Conservation (phyloP, 2,329 filamentous ascomycete genomes). For the Microcyclosporella mali region DNA sequence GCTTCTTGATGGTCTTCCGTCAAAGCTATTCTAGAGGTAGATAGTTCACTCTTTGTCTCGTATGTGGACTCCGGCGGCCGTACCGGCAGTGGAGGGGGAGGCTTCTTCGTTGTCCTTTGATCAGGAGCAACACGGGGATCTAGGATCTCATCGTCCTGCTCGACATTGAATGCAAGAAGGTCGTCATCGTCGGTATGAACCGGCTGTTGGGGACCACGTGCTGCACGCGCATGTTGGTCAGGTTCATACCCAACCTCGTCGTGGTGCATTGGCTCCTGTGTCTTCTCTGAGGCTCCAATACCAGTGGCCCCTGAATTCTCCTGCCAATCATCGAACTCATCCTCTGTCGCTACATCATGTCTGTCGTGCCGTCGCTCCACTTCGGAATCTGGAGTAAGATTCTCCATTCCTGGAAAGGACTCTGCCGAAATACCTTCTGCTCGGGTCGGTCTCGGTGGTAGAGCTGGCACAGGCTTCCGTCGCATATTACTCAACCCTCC, state of each 20-base stretch:
- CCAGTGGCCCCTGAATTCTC: constrained; percentile 9
- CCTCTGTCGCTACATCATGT: not conserved
- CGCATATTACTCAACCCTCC: constrained; percentile 9
- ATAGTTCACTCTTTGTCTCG: not conserved
- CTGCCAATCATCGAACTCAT: constrained; percentile 19
- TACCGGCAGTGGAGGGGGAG: constrained; percentile 11
- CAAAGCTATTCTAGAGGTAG: too few species aligned
- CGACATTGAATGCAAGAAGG: not conserved
- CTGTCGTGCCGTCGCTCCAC: not conserved
- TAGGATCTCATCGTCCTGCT: not conserved
- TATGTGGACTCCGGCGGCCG: not conserved
- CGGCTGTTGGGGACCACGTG: not conserved
- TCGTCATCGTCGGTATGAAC: not conserved
- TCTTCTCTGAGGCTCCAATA: not conserved
- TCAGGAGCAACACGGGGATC: not conserved
- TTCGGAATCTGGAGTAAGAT: not conserved
- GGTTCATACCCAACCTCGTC: not conserved
- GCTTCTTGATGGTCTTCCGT: not conserved
- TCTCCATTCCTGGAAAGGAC: not conserved
- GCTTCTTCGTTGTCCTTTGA: not conserved
- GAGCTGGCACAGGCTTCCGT: constrained; percentile 14
- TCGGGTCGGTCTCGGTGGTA: not conserved
- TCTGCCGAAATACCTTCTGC: too few species aligned
- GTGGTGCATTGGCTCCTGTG: not conserved
- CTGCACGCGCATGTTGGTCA: not conserved